Conservation (phyloP, 345 rosid species). For the Eucalyptus virginea region DNA sequence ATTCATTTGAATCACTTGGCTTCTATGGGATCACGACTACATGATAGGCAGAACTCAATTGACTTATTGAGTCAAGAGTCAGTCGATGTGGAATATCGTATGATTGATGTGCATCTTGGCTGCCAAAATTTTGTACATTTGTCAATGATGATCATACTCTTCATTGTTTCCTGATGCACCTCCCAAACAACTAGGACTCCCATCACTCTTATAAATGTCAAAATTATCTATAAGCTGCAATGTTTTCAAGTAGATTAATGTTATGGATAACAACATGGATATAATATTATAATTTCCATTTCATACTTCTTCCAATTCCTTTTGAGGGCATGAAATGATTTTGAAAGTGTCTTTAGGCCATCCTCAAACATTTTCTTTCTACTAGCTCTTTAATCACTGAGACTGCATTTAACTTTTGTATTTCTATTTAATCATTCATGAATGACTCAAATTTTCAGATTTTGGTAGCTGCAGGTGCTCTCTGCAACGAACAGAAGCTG, state of each 20-base stretch:
- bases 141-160: background rate
- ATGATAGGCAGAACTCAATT: background rate
- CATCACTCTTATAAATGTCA: background rate
- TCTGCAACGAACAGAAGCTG: background rate
- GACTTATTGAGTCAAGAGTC: background rate
- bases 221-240: background rate
- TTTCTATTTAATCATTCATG: background rate
- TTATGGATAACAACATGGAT: background rate
- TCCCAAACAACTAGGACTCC: background rate
- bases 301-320: background rate
- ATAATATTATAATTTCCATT: background rate
- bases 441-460: background rate
- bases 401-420: background rate
- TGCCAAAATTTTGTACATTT: background rate
- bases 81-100: background rate
- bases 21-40: background rate
- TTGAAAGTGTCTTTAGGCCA: background rate
- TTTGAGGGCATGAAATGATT: background rate
- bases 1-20: background rate
- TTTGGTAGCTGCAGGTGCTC: background rate
- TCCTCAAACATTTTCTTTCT: background rate
- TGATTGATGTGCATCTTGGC: background rate
- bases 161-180: background rate
- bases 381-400: background rate
- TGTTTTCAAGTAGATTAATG: background rate